Percentiles rank a stretch among this genome's conserved stretches.
These are phyloP conservation scores for Hanseniaspora valbyensis DNA, from an alignment of 805 yeast species.

Conservation along the genomic window DNA sequence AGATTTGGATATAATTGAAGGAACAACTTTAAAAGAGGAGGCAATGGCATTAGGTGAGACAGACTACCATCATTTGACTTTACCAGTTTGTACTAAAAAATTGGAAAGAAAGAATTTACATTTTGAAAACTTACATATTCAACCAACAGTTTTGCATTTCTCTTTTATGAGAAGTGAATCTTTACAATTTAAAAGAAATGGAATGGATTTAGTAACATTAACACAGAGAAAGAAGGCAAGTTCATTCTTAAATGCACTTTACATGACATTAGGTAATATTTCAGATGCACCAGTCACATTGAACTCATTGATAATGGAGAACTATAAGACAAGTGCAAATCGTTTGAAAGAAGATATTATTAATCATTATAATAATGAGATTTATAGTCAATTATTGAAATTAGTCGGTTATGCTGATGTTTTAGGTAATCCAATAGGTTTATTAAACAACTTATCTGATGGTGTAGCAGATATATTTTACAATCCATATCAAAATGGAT, in stretches of 20 bases:
- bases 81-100: slow-evolving; percentile 41
- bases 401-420: slow-evolving; percentile 93
- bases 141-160: slow-evolving; percentile 77
- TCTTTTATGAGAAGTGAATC: slow-evolving; percentile 83
- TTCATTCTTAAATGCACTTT: slow-evolving; percentile 65
- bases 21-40: neutral
- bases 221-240: slow-evolving; percentile 33
- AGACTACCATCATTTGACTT: slow-evolving; percentile 25
- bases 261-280: slow-evolving; percentile 95
- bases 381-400: slow-evolving; percentile 82
- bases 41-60: neutral
- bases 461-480: slow-evolving; percentile 95
- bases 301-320: slow-evolving; percentile 78
- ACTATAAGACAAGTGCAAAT: slow-evolving; percentile 76
- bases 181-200: slow-evolving; percentile 9
- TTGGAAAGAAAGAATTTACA: slow-evolving; percentile 62
- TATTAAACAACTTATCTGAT: slow-evolving; percentile 83
- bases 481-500: slow-evolving; percentile 87
- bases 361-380: slow-evolving; percentile 85
- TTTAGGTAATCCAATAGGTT: slow-evolving; percentile 93
- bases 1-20: neutral
- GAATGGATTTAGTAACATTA: slow-evolving; percentile 7
- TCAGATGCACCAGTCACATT: slow-evolving; percentile 91
- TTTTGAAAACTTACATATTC: slow-evolving; percentile 84
- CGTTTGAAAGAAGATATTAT: slow-evolving; percentile 55